Conservation (phyloP, 2,329 filamentous ascomycete species). For the Lasiodiplodia gonubiensis region DNA sequence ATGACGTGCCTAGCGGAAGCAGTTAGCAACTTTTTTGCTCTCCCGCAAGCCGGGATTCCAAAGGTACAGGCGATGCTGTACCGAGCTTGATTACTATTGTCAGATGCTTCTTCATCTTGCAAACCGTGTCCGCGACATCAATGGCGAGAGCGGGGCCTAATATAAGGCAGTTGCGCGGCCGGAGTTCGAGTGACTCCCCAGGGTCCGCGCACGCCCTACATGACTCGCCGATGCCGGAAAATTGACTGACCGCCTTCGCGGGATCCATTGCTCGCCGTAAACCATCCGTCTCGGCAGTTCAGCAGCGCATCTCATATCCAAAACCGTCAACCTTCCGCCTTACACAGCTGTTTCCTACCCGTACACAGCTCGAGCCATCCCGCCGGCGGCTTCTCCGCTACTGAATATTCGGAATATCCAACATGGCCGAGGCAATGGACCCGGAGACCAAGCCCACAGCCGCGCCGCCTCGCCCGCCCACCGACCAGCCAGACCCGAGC, state of each 20-base stretch:
- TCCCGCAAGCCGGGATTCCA: constrained; percentile 31
- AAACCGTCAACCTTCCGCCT: not conserved
- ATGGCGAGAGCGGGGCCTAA: constrained; percentile 20
- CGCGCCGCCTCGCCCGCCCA: constrained; percentile 33
- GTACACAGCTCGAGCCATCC: not conserved
- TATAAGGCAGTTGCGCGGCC: not conserved
- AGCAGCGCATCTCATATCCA: not conserved
- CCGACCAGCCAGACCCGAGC: constrained; percentile 40
- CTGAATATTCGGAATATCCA: not conserved
- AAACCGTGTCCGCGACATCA: constrained; percentile 1
- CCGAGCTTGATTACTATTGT: constrained; percentile 88
- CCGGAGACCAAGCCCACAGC: constrained; percentile 9
- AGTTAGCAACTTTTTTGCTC: constrained; percentile 39
- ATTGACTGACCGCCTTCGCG: constrained; percentile 26
- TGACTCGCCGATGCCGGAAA: constrained; percentile 23
- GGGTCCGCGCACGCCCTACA: constrained; percentile 14
- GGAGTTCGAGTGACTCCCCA: constrained; percentile 4
- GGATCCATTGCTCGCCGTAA: constrained; percentile 8
- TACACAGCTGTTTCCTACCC: not conserved
- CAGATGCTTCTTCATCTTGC: constrained; percentile 73
- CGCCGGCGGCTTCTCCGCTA: not conserved
- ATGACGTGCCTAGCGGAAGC: constrained; percentile 78
- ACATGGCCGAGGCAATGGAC: constrained; percentile 22
- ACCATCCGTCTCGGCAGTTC: not conserved
- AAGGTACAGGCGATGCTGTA: constrained; percentile 51